A percentile compares a stretch with the other conserved stretches of the same genome.
phyloP scores from a whole-genome alignment of 345 rosid species.

The Brassica cretica region DNA sequence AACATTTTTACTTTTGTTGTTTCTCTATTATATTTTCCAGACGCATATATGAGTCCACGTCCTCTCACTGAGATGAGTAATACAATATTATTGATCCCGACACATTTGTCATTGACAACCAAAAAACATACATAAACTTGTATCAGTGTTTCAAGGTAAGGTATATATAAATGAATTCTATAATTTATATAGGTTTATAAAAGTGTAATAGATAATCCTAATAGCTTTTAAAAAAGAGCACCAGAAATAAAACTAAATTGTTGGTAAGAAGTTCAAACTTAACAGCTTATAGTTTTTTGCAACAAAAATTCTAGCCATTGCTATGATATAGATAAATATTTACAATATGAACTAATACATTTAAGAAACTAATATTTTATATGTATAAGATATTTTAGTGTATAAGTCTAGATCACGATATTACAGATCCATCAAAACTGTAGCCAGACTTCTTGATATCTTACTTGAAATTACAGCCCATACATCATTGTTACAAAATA shows the following conservation, averaged over 20 bases:
- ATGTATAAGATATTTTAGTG: not conserved
- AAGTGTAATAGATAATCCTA: not conserved
- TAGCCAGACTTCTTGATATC: not conserved
- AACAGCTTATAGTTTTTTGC: not conserved
- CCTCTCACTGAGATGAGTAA: not conserved
- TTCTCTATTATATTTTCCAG: slow-evolving; percentile 19
- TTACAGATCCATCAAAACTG: not conserved
- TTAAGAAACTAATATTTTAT: not conserved
- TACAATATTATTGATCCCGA: slow-evolving; percentile 21
- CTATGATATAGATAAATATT: not conserved
- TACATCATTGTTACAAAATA: not conserved
- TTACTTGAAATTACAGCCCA: not conserved
- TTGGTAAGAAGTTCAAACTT: not conserved
- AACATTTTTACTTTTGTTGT: slow-evolving; percentile 21
- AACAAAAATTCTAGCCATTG: not conserved
- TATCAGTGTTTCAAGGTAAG: not conserved
- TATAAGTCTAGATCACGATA: not conserved
- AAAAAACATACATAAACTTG: slow-evolving; percentile 13
- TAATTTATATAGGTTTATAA: not conserved
- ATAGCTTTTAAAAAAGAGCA: not conserved
- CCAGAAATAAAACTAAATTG: not conserved
- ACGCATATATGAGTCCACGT: slow-evolving; percentile 28
- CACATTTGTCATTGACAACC: slow-evolving; percentile 32
- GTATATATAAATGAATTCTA: not conserved
- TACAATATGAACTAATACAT: not conserved